phyloP scores from a whole-genome alignment of 306 rosid species.

The Vigna unguiculata region DNA sequence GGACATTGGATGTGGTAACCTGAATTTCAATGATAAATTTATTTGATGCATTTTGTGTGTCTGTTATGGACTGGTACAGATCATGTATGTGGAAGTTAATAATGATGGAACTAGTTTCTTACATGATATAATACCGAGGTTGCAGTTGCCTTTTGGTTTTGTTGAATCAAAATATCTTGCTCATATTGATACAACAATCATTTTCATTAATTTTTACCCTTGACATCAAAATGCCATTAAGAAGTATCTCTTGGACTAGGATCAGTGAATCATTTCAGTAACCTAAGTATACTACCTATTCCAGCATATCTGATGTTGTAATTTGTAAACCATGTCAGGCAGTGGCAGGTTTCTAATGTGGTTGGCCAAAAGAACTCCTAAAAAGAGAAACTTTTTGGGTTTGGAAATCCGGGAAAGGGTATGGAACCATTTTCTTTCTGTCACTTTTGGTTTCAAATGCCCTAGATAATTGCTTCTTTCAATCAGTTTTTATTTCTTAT shows the following conservation, averaged over 20 bases:
- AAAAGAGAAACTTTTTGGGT: constrained; percentile 79
- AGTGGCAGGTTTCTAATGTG: constrained; percentile 90
- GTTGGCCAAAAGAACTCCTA: constrained; percentile 78
- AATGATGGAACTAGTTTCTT: constrained; percentile 5
- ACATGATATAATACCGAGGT: neutral
- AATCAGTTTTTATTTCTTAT: constrained; percentile 37
- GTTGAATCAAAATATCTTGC: constrained; percentile 16
- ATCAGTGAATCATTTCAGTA: constrained; percentile 26
- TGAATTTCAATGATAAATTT: constrained; percentile 28
- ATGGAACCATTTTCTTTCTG: constrained; percentile 32
- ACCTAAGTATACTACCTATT: neutral
- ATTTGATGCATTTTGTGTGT: constrained; percentile 17
- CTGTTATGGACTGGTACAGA: neutral
- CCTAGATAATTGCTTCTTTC: constrained; percentile 37
- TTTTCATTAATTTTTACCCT: neutral
- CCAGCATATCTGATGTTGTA: constrained; percentile 32
- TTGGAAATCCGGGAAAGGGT: constrained; percentile 86
- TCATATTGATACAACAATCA: neutral
- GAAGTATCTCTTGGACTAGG: constrained; percentile 11
- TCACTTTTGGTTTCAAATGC: constrained; percentile 37
- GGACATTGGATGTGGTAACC: constrained; percentile 91
- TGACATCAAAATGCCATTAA: neutral
- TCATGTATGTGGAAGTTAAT: constrained; percentile 30
- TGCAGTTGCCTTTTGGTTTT: constrained; percentile 23
- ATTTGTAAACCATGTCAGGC: constrained; percentile 60